These are phyloP conservation scores for Phlyctochytrium planicorne DNA, from an alignment of 192 early-diverging fungal genomes.

Conservation along the genomic window DNA sequence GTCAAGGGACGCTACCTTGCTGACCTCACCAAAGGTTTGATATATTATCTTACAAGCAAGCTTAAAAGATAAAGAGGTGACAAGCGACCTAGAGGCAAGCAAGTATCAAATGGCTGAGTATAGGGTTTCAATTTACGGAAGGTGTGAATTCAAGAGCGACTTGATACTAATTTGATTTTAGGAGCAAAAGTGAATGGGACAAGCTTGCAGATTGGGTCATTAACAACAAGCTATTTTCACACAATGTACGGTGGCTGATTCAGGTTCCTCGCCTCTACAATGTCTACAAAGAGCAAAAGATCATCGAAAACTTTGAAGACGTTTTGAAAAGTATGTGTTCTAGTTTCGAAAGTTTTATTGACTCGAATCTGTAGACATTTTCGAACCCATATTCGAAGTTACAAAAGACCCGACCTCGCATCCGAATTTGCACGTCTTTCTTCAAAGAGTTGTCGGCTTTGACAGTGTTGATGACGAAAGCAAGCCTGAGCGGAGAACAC, in stretches of 20 bases:
- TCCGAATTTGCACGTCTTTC: conserved; percentile 88
- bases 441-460: conserved; percentile 93
- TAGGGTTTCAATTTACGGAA: conserved; percentile 90
- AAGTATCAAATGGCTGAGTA: conserved; percentile 97
- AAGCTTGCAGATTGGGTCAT: conserved; percentile 91
- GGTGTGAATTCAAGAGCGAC: conserved; percentile 25
- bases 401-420: conserved; percentile 80
- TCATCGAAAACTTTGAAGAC: conserved; percentile 72
- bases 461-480: conserved; percentile 95
- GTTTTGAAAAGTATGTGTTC: conserved; percentile 62
- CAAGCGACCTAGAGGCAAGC: conserved; percentile 83
- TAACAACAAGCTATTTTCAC: conserved; percentile 84
- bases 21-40: conserved; percentile 80
- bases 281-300: conserved; percentile 70
- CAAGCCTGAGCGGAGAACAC: conserved; percentile 78
- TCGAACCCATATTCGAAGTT: conserved; percentile 88
- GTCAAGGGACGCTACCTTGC: conserved; percentile 86
- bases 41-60: background rate
- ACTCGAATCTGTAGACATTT: conserved; percentile 60
- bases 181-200: conserved; percentile 83
- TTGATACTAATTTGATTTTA: background rate
- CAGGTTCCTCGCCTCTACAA: conserved; percentile 91
- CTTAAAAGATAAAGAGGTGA: conserved; percentile 61
- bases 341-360: background rate
- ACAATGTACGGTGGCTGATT: conserved; percentile 94